Conservation (phyloP, 495 filamentous ascomycete species). For the Venustampulla echinocandica region DNA sequence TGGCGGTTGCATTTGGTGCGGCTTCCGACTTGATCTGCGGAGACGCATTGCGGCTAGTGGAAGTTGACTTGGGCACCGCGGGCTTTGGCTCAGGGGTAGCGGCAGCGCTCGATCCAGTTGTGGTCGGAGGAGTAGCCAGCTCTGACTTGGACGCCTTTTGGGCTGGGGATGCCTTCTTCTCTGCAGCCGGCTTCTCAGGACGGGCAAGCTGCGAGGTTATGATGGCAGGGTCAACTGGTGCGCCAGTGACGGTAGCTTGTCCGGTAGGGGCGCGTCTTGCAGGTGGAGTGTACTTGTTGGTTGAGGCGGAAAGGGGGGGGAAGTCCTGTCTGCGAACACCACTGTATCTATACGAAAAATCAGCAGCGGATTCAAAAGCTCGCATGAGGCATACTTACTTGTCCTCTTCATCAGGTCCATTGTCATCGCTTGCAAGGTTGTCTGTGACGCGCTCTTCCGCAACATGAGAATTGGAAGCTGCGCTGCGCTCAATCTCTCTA, state of each 20-base stretch:
- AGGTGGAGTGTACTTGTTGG: conserved; percentile 83
- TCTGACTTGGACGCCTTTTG: conserved; percentile 24
- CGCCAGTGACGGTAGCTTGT: conserved; percentile 60
- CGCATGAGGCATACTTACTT: conserved; percentile 49
- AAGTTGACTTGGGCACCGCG: conserved; percentile 23
- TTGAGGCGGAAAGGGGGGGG: conserved; percentile 45
- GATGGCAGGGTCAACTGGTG: conserved; percentile 72
- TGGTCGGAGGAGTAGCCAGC: conserved; percentile 23
- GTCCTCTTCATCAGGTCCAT: conserved; percentile 75
- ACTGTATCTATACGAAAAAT: conserved; percentile 60
- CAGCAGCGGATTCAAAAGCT: conserved; percentile 11
- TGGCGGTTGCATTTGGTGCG: not conserved
- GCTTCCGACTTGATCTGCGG: too few relatives aligned
- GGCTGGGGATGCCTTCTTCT: conserved; percentile 28
- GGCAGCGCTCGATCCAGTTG: conserved; percentile 23
- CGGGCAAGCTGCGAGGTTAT: conserved; percentile 64
- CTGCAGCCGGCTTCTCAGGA: conserved; percentile 41
- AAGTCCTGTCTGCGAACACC: conserved; percentile 75
- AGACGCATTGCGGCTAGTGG: conserved; percentile 31
- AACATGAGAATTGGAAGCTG: conserved; percentile 65
- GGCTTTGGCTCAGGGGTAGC: conserved; percentile 27
- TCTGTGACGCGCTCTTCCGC: conserved; percentile 79
- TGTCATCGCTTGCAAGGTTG: conserved; percentile 45
- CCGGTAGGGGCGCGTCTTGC: conserved; percentile 70
- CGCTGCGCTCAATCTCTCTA: conserved; percentile 73